Conservation (phyloP, 2,329 filamentous ascomycete genomes). For the Aaosphaeria pasadenensis region DNA sequence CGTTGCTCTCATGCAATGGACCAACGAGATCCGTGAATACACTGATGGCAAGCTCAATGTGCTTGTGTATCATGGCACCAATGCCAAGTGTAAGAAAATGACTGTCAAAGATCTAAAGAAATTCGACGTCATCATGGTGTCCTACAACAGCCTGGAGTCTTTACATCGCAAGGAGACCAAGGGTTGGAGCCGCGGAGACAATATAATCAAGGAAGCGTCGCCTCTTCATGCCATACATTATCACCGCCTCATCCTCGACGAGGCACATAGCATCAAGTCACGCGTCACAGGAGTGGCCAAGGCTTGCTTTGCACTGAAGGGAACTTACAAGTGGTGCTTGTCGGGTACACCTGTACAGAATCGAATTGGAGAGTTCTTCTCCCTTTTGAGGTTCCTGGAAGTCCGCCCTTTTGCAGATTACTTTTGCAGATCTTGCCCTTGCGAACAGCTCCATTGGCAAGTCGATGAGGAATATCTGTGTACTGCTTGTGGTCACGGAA, state of each 20-base stretch:
- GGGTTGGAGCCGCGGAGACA: constrained; percentile 78
- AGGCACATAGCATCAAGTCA: constrained; percentile 92
- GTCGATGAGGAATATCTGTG: constrained; percentile 72
- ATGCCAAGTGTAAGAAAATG: constrained; percentile 76
- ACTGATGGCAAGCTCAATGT: constrained; percentile 89
- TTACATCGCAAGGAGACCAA: constrained; percentile 90
- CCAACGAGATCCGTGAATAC: constrained; percentile 56
- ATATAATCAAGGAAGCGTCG: constrained; percentile 73
- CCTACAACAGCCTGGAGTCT: constrained; percentile 87
- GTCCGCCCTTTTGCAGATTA: constrained; percentile 88
- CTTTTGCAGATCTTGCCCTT: constrained; percentile 84
- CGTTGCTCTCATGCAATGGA: constrained; percentile 95
- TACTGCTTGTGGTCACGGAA: constrained; percentile 63
- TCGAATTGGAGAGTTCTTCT: constrained; percentile 96
- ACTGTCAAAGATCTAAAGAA: constrained; percentile 71
- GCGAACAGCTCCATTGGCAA: constrained; percentile 79
- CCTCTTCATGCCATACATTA: constrained; percentile 80
- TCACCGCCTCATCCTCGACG: constrained; percentile 89
- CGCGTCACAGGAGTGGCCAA: constrained; percentile 89
- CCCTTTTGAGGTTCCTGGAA: constrained; percentile 85
- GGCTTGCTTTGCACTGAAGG: constrained; percentile 88
- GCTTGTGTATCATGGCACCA: constrained; percentile 85
- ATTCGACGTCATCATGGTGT: constrained; percentile 95
- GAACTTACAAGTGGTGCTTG: constrained; percentile 90
- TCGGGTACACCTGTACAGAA: constrained; percentile 96